Base-by-base conservation (phyloP, 805 yeast species). In the Starmerella apis region DNA sequence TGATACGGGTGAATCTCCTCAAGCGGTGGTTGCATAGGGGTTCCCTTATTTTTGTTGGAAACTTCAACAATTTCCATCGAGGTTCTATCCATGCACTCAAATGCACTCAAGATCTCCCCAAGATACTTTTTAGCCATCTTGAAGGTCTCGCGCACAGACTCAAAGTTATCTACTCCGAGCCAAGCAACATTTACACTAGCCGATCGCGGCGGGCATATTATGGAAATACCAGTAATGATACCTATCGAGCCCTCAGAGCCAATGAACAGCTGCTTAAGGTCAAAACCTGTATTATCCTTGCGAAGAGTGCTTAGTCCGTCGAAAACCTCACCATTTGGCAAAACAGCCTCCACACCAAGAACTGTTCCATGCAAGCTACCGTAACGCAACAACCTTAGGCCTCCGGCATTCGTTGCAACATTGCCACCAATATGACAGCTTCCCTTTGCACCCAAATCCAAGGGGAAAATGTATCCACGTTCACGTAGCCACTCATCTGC, bases 371-470 rank as follows among this genome's bases (percentile, higher is more conserved):
- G 96, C 58, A 88, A 74, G 5, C 95, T 85, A 2, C 96, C 96
- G 64, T 86, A 88, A 57, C 94, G 77, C 55, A 88, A 69, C 51
- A 88, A 70, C 61, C 96, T 74, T 60, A 87, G 74, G 1, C 96
- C 96, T 62, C 96, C 96, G 6, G 96, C 96, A 64, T 88, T 88
- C n/a, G 96, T 86, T 11, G 96, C 95, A 44, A 86, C 90, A 48
- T 81, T 83, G 58, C 96, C 96, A 59, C 96, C 96, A 52, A 88
- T 81, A 58, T 85, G 94, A 65, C 96, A 88, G 6, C 95, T 86
- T 20, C 96, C 96, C 68, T 88, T 88, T 24, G 96, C 96, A 51
- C 96, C 96, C 53, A 88, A 70, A 62, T 88, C 96, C 43, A 88
- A 71, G 16, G 96, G 96, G 75, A 87, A 88, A 47, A 88, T 85